phyloP scores from a whole-genome alignment of 352 stramenopile genomes.

The Phytophthora sojae region DNA sequence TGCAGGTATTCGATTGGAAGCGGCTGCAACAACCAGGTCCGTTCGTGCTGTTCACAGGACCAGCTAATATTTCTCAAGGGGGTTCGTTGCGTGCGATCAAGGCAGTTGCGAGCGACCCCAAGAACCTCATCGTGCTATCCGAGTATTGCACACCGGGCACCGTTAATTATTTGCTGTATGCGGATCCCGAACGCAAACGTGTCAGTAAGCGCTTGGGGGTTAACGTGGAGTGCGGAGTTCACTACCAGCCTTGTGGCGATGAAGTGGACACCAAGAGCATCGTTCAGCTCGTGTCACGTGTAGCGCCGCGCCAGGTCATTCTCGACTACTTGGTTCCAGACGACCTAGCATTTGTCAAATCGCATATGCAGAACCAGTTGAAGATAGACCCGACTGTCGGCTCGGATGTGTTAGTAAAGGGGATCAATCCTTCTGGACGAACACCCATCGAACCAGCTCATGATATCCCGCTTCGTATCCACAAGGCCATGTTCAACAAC shows the following conservation, averaged over 20 bases:
- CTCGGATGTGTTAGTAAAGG: conserved; percentile 32
- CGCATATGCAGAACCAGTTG: conserved; percentile 61
- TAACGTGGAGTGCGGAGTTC: conserved; percentile 75
- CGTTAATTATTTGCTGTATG: conserved; percentile 86
- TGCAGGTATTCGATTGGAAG: conserved; percentile 80
- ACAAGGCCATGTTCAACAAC: conserved; percentile 89
- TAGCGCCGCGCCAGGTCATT: conserved; percentile 68
- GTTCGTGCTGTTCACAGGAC: conserved; percentile 84
- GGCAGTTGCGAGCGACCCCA: conserved; percentile 64
- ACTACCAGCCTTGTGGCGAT: conserved; percentile 86
- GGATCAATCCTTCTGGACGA: conserved; percentile 38
- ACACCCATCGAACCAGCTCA: conserved; percentile 49
- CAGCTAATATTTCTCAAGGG: conserved; percentile 76
- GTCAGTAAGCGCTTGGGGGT: conserved; percentile 78
- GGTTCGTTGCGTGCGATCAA: conserved; percentile 78
- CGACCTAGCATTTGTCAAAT: conserved; percentile 74
- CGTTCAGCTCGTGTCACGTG: conserved; percentile 70
- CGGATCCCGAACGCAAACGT: conserved; percentile 74
- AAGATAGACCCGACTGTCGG: conserved; percentile 48
- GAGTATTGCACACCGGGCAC: conserved; percentile 83
- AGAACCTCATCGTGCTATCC: conserved; percentile 88
- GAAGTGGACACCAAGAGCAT: conserved; percentile 89
- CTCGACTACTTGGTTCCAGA: conserved; percentile 68
- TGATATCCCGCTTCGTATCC: conserved; percentile 80
- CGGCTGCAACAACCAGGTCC: conserved; percentile 63